Evolutionary conservation across 768 basidiomycete species (phyloP).

Genomic region (Pulveroboletus frians): DNA sequence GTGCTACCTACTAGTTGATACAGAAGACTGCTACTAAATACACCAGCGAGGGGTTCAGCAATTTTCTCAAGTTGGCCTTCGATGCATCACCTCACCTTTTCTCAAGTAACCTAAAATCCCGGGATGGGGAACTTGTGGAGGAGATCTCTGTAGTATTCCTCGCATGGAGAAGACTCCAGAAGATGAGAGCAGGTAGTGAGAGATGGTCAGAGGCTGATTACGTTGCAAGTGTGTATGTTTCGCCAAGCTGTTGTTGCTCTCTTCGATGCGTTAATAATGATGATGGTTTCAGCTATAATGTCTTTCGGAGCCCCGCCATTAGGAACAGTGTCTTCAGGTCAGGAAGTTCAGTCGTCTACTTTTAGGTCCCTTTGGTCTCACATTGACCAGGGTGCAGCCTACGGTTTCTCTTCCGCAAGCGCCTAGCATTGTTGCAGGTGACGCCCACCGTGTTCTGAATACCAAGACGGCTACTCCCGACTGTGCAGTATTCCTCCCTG

Average conservation of each 20-base stretch:
- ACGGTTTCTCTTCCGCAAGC: slow-evolving; percentile 46
- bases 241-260: neutral
- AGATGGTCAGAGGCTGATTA: slow-evolving; percentile 53
- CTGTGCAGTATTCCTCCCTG: slow-evolving; percentile 43
- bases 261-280: neutral
- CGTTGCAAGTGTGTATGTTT: slow-evolving; percentile 48
- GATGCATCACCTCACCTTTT: slow-evolving; percentile 38
- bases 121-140: slow-evolving; percentile 28
- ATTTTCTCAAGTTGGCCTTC: slow-evolving; percentile 31
- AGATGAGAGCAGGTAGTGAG: slow-evolving; percentile 41
- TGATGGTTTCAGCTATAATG: slow-evolving; percentile 37
- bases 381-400: slow-evolving; percentile 40
- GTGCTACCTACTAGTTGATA: neutral
- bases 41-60: slow-evolving; percentile 11
- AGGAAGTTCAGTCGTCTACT: slow-evolving; percentile 2
- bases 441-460: slow-evolving; percentile 36
- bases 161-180: slow-evolving; percentile 41
- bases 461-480: slow-evolving; percentile 48
- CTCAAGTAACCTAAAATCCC: slow-evolving; percentile 19
- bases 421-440: slow-evolving; percentile 23
- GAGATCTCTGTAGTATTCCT: slow-evolving; percentile 38
- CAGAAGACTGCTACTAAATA: slow-evolving; percentile 6
- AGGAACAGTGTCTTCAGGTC: slow-evolving; percentile 41
- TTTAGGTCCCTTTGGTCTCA: slow-evolving; percentile 2
- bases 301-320: slow-evolving; percentile 44